These are phyloP conservation scores for Aspergillus persii DNA, from an alignment of 2,329 filamentous ascomycete genomes.

Conservation along the genomic window DNA sequence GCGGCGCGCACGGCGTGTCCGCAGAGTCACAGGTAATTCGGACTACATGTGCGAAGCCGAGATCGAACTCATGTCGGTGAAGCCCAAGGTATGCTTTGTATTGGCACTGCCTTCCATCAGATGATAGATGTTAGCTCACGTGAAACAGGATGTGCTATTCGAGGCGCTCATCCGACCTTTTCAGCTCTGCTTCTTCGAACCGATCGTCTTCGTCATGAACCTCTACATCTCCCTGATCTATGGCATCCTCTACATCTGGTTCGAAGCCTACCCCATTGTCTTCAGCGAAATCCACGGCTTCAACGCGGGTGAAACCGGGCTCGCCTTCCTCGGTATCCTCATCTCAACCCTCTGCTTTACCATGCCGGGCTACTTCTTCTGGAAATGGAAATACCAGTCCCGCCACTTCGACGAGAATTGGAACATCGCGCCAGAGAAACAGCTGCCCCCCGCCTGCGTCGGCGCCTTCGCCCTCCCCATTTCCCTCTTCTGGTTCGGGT, in stretches of 20 bases:
- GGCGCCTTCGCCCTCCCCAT: slow-evolving; percentile 60
- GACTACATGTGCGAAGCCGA: slow-evolving; percentile 43
- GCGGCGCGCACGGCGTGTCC: slow-evolving; percentile 20
- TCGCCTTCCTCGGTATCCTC: slow-evolving; percentile 24
- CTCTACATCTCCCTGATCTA: slow-evolving; percentile 26
- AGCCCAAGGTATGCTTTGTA: slow-evolving; percentile 14
- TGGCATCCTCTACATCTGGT: slow-evolving; percentile 26
- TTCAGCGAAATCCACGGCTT: slow-evolving; percentile 28
- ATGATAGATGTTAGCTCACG: too few species aligned
- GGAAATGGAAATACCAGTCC: slow-evolving; percentile 22
- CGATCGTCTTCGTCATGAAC: slow-evolving; percentile 21
- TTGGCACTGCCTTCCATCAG: too few species aligned
- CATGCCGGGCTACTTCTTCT: slow-evolving; percentile 40
- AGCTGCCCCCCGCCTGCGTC: slow-evolving; percentile 63
- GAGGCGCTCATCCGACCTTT: slow-evolving; percentile 45
- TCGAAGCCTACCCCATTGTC: slow-evolving; percentile 50
- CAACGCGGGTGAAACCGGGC: slow-evolving; percentile 31
- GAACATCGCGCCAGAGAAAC: slow-evolving; percentile 30
- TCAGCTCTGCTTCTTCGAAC: slow-evolving; percentile 24
- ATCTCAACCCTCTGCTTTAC: slow-evolving; percentile 32
- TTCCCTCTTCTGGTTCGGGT: slow-evolving; percentile 67
- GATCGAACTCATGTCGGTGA: slow-evolving; percentile 32
- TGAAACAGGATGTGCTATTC: slow-evolving; percentile 34
- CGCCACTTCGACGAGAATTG: slow-evolving; percentile 11
- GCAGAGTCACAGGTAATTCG: slow-evolving; percentile 40